phyloP scores from a whole-genome alignment of 805 yeast species.

The Lipomyces chichibuensis region DNA sequence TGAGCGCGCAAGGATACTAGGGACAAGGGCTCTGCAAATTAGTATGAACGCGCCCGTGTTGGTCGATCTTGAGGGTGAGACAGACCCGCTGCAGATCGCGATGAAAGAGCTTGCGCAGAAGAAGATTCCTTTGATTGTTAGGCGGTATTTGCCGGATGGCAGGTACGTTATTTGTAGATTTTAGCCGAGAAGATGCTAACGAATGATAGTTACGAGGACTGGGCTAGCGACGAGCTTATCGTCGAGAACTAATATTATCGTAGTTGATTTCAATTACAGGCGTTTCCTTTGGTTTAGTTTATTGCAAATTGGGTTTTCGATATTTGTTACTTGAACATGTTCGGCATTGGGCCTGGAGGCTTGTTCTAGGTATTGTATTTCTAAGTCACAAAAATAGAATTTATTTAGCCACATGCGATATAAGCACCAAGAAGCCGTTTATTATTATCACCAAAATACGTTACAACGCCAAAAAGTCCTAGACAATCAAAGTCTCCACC shows the following conservation, averaged over 20 bases:
- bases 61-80: constrained; percentile 98
- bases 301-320: not conserved
- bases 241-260: constrained; percentile 63
- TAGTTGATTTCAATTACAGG: not conserved
- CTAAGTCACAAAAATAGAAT: not conserved
- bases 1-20: constrained; percentile 96
- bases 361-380: constrained; percentile 9
- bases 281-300: not conserved
- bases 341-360: not conserved
- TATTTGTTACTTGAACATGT: not conserved
- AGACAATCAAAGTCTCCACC: constrained; percentile 53
- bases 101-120: constrained; percentile 94
- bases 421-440: not conserved
- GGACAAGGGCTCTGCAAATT: constrained; percentile 96
- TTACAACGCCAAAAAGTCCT: constrained; percentile 4
- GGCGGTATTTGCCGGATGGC: constrained; percentile 97
- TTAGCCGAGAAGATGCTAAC: not conserved
- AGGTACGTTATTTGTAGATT: constrained; percentile 12
- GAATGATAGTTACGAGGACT: constrained; percentile 78
- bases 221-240: constrained; percentile 98
- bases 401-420: not conserved
- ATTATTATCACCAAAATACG: not conserved
- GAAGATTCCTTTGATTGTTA: constrained; percentile 90
- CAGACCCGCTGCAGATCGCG: constrained; percentile 97
- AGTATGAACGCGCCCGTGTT: constrained; percentile 98